Evolutionary conservation across 1,284 basidiomycete species (phyloP), one percentile per base, ranked within the genome.

Genomic region (Heterobasidion parviporum): DNA sequence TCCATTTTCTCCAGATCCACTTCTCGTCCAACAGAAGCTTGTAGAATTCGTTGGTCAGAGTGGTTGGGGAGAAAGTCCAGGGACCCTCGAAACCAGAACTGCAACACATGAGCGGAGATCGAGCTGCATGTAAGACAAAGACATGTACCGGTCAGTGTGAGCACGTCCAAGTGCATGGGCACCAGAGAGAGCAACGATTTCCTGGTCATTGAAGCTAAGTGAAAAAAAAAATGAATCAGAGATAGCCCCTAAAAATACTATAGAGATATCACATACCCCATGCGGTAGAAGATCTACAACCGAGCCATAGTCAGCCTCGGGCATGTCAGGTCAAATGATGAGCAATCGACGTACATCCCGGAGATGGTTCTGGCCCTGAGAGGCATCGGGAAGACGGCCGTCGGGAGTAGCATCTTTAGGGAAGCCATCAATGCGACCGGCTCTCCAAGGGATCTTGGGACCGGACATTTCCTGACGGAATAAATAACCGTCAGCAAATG

Each of bases 121-220:
- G 20, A 6, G 26, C 26, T 38, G 47, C 54, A 36, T 41, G 52
- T 34, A 14, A 33, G 32, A 47, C 15, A 36, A 47, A 10, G 34
- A 7, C 12, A 63, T 72, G 58, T 64, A 81, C 80, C 89, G 78
- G 72, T 86, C 81, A 58, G 73, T 62, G 78, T 98, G 96, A 80
- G 94, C 96, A 68, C 96, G 89, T 47, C 95, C 95, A 52, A 98
- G 83, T 59, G 94, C 94, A 70, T 99, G 96, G 48, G 92, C 95
- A 63, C 96, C 96, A 36, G 84, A 83, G 62, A 99, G 87, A 54
- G 95, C 94, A 56, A 98, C 95, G 56, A 95, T 95, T 73, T 95
- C 94, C 72, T 94, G 92, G 75, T 98, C 96, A 71, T 96, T 92
- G 80, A 98, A 95, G 56, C 79, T 77, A 36, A 6, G 12, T n/a